Evolutionary conservation across 2,329 filamentous ascomycete species (phyloP).

Genomic region (Tolypocladium endophyticum): DNA sequence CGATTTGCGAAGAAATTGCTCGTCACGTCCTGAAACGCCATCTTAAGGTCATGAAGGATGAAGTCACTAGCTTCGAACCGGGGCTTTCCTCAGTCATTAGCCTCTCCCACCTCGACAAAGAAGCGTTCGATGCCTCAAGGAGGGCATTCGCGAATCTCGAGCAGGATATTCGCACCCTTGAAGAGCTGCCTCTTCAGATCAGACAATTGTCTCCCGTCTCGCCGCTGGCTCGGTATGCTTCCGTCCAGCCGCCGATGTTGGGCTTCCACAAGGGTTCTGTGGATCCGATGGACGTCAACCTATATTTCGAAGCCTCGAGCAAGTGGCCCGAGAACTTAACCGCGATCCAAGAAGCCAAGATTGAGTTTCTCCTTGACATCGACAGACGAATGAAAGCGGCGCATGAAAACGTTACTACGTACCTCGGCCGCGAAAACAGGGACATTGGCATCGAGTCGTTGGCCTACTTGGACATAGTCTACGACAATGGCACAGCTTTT

Average conservation of each 20-base stretch:
- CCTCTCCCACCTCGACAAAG: constrained; percentile 34
- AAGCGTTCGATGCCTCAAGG: constrained; percentile 57
- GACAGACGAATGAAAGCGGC: constrained; percentile 56
- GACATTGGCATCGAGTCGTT: constrained; percentile 60
- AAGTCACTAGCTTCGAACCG: constrained; percentile 40
- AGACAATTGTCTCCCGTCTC: constrained; percentile 68
- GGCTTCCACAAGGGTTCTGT: constrained; percentile 32
- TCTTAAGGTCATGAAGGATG: constrained; percentile 46
- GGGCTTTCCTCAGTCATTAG: constrained; percentile 39
- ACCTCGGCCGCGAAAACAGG: constrained; percentile 73
- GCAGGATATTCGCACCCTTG: constrained; percentile 63
- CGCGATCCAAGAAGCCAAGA: constrained; percentile 87
- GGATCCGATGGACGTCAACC: constrained; percentile 61
- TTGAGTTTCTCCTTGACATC: constrained; percentile 76
- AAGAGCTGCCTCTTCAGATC: constrained; percentile 79
- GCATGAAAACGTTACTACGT: constrained; percentile 50
- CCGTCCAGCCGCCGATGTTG: constrained; percentile 32
- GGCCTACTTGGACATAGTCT: constrained; percentile 72
- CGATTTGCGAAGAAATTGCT: constrained; percentile 72
- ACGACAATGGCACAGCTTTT: constrained; percentile 63
- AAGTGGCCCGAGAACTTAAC: constrained; percentile 88
- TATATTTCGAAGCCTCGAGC: constrained; percentile 88
- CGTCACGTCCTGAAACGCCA: constrained; percentile 61
- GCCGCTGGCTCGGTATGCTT: constrained; percentile 64
- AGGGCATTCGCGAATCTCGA: constrained; percentile 65